Evolutionary conservation across 306 rosid genomes (phyloP).

Genomic region (Heteromeles arbutifolia): DNA sequence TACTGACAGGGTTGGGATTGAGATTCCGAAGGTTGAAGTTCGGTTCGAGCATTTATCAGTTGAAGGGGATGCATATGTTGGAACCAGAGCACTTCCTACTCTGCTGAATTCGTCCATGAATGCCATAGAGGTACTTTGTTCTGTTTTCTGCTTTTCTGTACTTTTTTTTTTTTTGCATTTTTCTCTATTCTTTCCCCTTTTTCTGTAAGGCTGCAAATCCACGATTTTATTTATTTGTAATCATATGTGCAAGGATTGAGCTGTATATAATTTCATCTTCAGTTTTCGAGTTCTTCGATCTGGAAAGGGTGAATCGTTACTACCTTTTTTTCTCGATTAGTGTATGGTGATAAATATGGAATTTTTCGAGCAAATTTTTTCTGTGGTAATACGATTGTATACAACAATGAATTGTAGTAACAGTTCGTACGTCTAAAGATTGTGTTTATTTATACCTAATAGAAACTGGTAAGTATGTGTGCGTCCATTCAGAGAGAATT

Average conservation of each 20-base stretch:
- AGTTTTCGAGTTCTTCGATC: too few relatives aligned
- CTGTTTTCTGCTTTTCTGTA: background rate
- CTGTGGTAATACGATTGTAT: background rate
- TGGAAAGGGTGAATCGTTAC: too few relatives aligned
- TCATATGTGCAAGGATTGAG: too few relatives aligned
- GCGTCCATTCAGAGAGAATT: background rate
- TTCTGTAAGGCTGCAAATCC: too few relatives aligned
- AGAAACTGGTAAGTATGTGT: background rate
- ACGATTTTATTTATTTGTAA: too few relatives aligned
- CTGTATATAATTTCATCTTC: too few relatives aligned
- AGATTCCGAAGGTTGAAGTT: conserved; percentile 51
- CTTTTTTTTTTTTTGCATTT: background rate
- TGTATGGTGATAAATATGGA: too few relatives aligned
- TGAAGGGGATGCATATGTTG: conserved; percentile 56
- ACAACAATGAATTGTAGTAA: background rate
- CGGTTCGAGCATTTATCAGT: conserved; percentile 43
- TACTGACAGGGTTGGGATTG: conserved; percentile 46
- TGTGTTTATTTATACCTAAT: background rate
- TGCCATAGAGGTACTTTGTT: conserved; percentile 38
- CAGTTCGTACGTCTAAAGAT: background rate
- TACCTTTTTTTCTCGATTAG: too few relatives aligned
- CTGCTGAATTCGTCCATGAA: conserved; percentile 40
- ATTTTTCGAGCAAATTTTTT: too few relatives aligned
- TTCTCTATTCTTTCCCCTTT: background rate
- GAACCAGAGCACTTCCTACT: conserved; percentile 61